Percentiles rank a stretch among this genome's conserved stretches.
phyloP scores from a whole-genome alignment of 306 rosid genomes.

The Trichosanthes cucumerina region DNA sequence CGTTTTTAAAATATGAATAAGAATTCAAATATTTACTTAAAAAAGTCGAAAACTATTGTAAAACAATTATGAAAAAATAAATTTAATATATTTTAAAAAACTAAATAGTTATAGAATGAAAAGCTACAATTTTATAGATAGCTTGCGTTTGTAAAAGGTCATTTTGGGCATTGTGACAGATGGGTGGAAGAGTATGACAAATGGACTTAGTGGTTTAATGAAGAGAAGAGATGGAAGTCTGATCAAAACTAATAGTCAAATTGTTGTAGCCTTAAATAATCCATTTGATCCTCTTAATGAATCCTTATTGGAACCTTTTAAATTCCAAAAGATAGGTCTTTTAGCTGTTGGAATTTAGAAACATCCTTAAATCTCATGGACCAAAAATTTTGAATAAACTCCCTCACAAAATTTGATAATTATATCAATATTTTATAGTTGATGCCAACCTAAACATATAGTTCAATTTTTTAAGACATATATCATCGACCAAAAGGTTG shows the following conservation, averaged over 20 bases:
- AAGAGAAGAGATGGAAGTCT: not conserved
- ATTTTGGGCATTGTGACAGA: not conserved
- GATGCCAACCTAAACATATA: not conserved
- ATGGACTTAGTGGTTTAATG: not conserved
- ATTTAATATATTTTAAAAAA: too few species aligned
- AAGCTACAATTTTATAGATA: not conserved
- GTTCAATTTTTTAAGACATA: too few species aligned
- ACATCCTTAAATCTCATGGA: not conserved
- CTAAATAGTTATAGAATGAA: too few species aligned
- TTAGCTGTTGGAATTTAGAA: not conserved
- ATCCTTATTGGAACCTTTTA: not conserved
- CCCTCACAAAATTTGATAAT: not conserved
- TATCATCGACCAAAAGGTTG: too few species aligned
- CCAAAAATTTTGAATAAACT: not conserved
- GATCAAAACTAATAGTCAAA: not conserved
- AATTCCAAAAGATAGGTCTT: not conserved
- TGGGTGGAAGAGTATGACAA: not conserved
- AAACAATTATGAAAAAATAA: too few species aligned
- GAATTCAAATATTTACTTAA: too few species aligned
- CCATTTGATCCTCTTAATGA: not conserved
- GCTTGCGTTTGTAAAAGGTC: not conserved
- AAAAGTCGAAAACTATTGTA: too few species aligned
- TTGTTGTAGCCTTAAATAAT: not conserved
- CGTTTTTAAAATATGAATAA: too few species aligned
- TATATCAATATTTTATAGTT: not conserved